Base-by-base conservation (phyloP, 441 rosid species). In the Manihot esculenta region DNA sequence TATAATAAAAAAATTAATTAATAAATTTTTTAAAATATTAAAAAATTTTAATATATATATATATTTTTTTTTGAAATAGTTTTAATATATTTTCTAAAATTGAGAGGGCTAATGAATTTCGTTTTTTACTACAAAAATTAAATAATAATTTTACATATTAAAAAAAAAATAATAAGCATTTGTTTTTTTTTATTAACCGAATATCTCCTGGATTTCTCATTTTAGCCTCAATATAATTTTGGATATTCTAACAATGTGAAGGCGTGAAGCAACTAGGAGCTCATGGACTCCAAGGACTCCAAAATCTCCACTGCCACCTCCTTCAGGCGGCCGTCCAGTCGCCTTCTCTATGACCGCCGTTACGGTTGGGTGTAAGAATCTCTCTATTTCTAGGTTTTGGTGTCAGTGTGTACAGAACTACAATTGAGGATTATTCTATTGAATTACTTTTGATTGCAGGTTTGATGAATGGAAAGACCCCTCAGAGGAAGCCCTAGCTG, bases 381-480 rank as follows among this genome's bases (percentile, higher is more conserved):
- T 38, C 14, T 66, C 11, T 62, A 2, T 23, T 0, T 24, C 7
- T 12, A n/a, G 11, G n/a, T 11, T 2, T 57, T 3, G 2, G 18
- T 57, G 14, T 38, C 26, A 21, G n/a, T 27, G 10, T 27, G 11
- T 17, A 27, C 3, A 12, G 0, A 44, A 42, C 33, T 21, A 27
- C 3, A 18, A 5, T 23, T 18, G 6, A 7, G 18, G 20, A 53
- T 53, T 3, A 7, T 38, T 15, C n/a, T 0, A 1, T 38, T 44
- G 38, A 68, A 53, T 47, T 56, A 13, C 17, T 35, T 5, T 42
- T 53, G 21, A n/a, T 50, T 20, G 23, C 68, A 87, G 91, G 68
- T 70, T 81, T 64, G 89, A 87, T 59, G 89, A 84, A 42, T 85
- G 92, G 92, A 87, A 77, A 64, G 81, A 87, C 67, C 92, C 89